Evolutionary conservation across 1,284 basidiomycete genomes (phyloP), one percentile per base, ranked within the genome.

Genomic region (Moesziomyces sp.): DNA sequence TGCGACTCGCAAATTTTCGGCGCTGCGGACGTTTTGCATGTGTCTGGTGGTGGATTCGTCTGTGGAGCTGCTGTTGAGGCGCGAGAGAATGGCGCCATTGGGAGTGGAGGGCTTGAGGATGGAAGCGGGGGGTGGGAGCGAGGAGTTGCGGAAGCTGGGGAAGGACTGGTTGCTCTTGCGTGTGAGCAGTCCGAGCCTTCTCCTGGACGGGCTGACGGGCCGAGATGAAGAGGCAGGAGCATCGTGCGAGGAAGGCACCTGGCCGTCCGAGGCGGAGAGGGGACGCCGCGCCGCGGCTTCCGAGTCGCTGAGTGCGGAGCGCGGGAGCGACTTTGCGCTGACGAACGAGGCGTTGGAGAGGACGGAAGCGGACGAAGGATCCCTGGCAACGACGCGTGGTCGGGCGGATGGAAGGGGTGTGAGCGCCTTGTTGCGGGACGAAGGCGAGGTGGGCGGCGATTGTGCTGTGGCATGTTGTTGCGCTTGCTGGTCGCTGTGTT

Each of bases 291-390:
- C 42, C 3, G 63, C 42, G 3, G 63, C 47, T 18, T 76, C 76
- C 2, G 64, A 48, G n/a, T 76, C 76, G 66, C 65, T 71, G 21
- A 70, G 43, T 7, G 57, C 58, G 28, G 60, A 58, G 26, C 58
- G 51, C 1, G 55, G 35, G 13, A 71, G 18, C 2, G 71, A 75
- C 5, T 64, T 56, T 19, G 74, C 74, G 38, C 72, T 75, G 48
- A 65, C 61, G 47, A 60, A 77, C 42, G 69, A 69, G 16, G 52
- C 52, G 23, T 74, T 68, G 40, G 65, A 68, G 18, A 61, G 28
- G 38, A 74, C 53, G 5, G 71, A 74, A 16, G 59, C 45, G 23
- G 64, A 54, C 1, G 77, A 77, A 4, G 66, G 57, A 23, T 73
- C 75, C 14, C 65, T 58, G 8, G 44, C 28, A 35, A 74, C 59